These are phyloP conservation scores for Ophioceras dolichostomum DNA, from an alignment of 2,329 filamentous ascomycete genomes.

Conservation along the genomic window DNA sequence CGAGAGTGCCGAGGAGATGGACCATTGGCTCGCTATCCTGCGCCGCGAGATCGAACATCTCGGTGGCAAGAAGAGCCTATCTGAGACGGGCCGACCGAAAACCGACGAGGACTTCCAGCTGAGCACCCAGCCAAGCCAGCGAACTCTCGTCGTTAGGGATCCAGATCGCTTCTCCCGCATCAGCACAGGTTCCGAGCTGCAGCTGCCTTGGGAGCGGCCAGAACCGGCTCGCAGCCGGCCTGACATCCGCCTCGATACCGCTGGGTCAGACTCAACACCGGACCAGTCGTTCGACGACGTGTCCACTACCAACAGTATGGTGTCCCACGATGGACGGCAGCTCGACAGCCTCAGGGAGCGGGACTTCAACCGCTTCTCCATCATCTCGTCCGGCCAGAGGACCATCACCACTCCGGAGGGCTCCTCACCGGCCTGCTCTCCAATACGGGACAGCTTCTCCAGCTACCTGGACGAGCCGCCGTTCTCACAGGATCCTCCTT, in stretches of 20 bases:
- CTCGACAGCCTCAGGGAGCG: conserved; percentile 45
- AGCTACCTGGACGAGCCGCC: conserved; percentile 20
- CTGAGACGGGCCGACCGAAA: conserved; percentile 45
- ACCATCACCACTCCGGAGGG: conserved; percentile 46
- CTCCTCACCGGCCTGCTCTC: conserved; percentile 41
- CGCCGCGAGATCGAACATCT: conserved; percentile 58
- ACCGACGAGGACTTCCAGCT: conserved; percentile 22
- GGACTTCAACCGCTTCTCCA: conserved; percentile 44
- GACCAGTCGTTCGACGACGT: conserved; percentile 37
- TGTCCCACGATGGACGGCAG: conserved; percentile 46
- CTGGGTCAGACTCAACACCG: conserved; percentile 16
- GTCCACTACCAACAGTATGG: conserved; percentile 44
- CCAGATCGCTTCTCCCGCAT: conserved; percentile 30
- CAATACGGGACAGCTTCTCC: conserved; percentile 37
- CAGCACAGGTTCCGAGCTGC: too few species aligned
- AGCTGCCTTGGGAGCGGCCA: conserved; percentile 19
- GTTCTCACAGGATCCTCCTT: not conserved
- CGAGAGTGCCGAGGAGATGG: conserved; percentile 62
- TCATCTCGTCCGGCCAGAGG: conserved; percentile 47
- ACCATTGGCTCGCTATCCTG: conserved; percentile 58
- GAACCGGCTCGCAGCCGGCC: too few species aligned
- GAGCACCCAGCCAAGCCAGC: conserved; percentile 28
- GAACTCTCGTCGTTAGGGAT: conserved; percentile 34
- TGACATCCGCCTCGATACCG: not conserved
- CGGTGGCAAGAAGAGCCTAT: conserved; percentile 51